phyloP scores from a whole-genome alignment of 106 monocot genomes.

The Alisma plantagoaquatica region DNA sequence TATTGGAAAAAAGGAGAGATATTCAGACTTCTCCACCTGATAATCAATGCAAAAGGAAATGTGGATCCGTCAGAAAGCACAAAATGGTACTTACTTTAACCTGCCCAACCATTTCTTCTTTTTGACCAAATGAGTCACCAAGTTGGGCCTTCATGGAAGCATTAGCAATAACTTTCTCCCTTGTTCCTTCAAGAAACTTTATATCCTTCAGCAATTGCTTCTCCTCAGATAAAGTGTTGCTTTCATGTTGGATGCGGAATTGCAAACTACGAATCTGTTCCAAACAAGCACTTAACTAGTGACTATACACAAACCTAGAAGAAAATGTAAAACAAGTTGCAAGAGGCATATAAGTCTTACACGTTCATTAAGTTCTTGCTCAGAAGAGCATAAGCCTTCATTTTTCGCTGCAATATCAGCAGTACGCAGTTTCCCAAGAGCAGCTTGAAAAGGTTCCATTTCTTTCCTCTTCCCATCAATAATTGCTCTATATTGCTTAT shows the following conservation, averaged over 20 bases:
- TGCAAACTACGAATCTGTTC: slow-evolving; percentile 71
- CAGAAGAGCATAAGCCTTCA: slow-evolving; percentile 82
- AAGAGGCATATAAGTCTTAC: no score
- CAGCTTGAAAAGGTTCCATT: slow-evolving; percentile 75
- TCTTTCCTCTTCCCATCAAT: slow-evolving; percentile 65
- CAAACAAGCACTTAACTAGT: slow-evolving; percentile 1
- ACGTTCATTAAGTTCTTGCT: slow-evolving; percentile 67
- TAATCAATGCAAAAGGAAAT: no score
- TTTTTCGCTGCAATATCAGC: slow-evolving; percentile 50
- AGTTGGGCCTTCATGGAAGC: slow-evolving; percentile 50
- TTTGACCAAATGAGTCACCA: slow-evolving; percentile 52
- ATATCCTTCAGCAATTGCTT: slow-evolving; percentile 87
- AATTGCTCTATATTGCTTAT: slow-evolving; percentile 30
- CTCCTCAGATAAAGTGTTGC: slow-evolving; percentile 72
- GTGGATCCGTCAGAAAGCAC: no score
- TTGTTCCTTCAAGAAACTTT: slow-evolving; percentile 76
- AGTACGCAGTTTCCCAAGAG: slow-evolving; percentile 55
- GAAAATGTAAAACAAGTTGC: no score
- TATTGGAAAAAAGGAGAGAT: no score
- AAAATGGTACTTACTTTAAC: slow-evolving; percentile 95
- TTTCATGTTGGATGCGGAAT: slow-evolving; percentile 86
- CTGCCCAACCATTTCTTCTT: slow-evolving; percentile 62
- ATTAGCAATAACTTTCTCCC: slow-evolving; percentile 71
- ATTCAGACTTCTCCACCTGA: no score
- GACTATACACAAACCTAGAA: neutral